Evolutionary conservation across 495 filamentous ascomycete genomes (phyloP).

Genomic region (Coniosporium apollinis): DNA sequence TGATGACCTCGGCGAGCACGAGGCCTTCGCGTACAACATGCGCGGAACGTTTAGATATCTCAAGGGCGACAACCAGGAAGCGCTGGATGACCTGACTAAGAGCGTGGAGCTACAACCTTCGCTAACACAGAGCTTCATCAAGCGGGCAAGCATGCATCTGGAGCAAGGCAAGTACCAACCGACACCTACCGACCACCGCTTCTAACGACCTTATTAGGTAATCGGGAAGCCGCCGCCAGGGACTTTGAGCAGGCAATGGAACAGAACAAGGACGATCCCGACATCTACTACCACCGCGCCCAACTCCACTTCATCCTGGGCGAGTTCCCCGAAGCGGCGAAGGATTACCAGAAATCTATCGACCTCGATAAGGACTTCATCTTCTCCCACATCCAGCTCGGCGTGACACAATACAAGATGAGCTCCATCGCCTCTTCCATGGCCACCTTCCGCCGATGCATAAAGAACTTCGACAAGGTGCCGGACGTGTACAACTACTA

Average conservation of each 20-base stretch:
- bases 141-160: conserved; percentile 93
- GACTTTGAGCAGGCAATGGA: conserved; percentile 77
- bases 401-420: conserved; percentile 99
- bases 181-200: background rate
- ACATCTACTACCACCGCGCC: conserved; percentile 98
- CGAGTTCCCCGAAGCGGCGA: conserved; percentile 82
- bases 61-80: conserved; percentile 67
- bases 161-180: conserved; percentile 70
- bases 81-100: conserved; percentile 70
- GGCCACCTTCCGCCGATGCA: conserved; percentile 91
- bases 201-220: conserved; percentile 36
- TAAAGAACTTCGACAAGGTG: conserved; percentile 94
- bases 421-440: conserved; percentile 93
- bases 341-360: conserved; percentile 98
- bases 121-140: conserved; percentile 93
- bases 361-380: conserved; percentile 91
- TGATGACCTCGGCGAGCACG: conserved; percentile 57
- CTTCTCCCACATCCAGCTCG: conserved; percentile 98
- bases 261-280: conserved; percentile 78
- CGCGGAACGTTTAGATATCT: conserved; percentile 91
- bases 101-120: conserved; percentile 77
- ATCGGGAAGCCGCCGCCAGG: conserved; percentile 67
- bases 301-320: conserved; percentile 96
- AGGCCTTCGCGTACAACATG: conserved; percentile 88
- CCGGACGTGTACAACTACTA: conserved; percentile 99